Base-by-base conservation (phyloP, 1,139 yeast species). In the Nakaseomyces delphensis region DNA sequence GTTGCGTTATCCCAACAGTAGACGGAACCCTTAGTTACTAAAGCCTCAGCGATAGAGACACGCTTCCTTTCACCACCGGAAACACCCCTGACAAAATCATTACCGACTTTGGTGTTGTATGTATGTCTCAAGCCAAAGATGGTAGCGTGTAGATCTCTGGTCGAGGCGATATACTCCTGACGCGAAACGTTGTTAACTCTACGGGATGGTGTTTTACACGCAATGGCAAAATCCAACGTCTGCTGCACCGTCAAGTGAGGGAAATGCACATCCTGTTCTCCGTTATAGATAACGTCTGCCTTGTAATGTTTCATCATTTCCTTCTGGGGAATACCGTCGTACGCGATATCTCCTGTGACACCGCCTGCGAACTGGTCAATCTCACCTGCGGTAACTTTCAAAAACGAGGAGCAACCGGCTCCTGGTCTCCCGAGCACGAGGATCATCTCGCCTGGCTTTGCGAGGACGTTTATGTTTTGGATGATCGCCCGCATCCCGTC, bases 31-130 rank as follows among this genome's bases (percentile, higher is more conserved):
- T 69, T 63, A 38, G 75, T 70, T 28, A 73, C 73, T 52, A 71
- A 59, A 0, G 76, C 77, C 56, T 73, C 77, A 20, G 84, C 84
- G 54, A 83, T 79, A 4, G 89, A 80, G 19, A 83, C 91, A 63
- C 93, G 78, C 64, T 82, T 82, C 53, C 91, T 71, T 65, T 83
- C 91, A 66, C 93, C 93, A 54, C 93, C 93, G 37, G 89, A 80
- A 28, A 83, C 84, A 63, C 93, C 93, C 55, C 89, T 73, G 36
- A 82, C 73, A 45, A 71, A 74, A 54, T 81, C 85, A 56, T 77
- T 73, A 45, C 89, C 89, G 27, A 81, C 87, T 51, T 74, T 72
- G 23, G 87, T 79, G 57, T 79, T 70, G 48, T 73, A 69, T n/a
- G 84, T 79, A 54, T 80, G 86, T 35, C 73, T 65, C 39, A 81